Evolutionary conservation across 1,139 yeast genomes (phyloP), one percentile per base, ranked within the genome.

Genomic region (Taiozyma sp.): DNA sequence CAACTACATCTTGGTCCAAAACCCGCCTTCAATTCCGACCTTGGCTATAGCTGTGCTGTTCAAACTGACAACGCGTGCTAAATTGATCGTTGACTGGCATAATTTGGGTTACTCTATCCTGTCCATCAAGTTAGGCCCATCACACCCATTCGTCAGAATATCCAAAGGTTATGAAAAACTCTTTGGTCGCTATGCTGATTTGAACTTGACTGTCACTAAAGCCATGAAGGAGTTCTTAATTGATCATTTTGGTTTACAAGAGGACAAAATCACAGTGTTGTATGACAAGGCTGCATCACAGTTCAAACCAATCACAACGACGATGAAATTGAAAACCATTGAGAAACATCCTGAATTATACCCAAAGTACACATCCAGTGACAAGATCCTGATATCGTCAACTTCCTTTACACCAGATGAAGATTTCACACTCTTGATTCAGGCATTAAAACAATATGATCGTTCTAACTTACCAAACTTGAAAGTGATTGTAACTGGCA

Each of bases 381-480:
- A 85, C 61, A 83, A 81, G 57, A 69, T 91, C 10, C 62, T 93
- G 16, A 81, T 93, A 5, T 85, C 95, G 1, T 85, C 97, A 0
- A 93, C 99, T 0, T 89, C 97, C 1, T 95, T 90, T 66, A 93
- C 99, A 0, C 95, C 95, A 0, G 99, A 95, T 66, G 99, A 95
- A 68, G 96, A 95, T 64, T 80, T 93, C 53, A 72, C 72, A 45
- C 69, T 88, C 34, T 70, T 95, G 21, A 68, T 93, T 19, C 80
- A 83, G 19, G 90, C 96, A 0, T 72, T 93, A 52, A 75, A 76
- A 49, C 56, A 67, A 16, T 85, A 88, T 59, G 95, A 88, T 50
- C 54, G 84, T 48, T 60, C 47, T 48, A 55, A 49, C 40, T 45
- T 73, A 3, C 85, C 88, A 1, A 77, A 76, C 3, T 60, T 93